These are phyloP conservation scores for Colletotrichum neosansevieriae DNA, from an alignment of 2,329 filamentous ascomycete genomes.

Conservation along the genomic window DNA sequence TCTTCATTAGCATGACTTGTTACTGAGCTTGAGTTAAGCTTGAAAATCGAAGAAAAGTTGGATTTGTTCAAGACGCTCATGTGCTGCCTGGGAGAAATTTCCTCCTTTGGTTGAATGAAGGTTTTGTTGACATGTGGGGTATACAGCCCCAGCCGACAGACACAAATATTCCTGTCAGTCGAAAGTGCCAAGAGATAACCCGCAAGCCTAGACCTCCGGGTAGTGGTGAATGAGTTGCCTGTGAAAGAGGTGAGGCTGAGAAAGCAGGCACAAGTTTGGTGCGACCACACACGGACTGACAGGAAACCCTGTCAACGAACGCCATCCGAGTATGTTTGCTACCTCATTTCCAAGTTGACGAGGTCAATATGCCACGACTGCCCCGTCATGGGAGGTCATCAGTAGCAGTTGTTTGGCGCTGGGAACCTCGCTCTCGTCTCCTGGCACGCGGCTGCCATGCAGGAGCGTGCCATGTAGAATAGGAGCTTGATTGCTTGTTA, in stretches of 20 bases:
- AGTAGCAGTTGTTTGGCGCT: background rate
- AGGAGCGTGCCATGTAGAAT: background rate
- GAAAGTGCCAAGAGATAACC: conserved; percentile 12
- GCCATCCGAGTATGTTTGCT: conserved; percentile 3
- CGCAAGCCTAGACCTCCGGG: background rate
- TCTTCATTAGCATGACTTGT: background rate
- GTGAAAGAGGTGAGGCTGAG: conserved; percentile 17
- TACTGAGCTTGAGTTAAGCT: background rate
- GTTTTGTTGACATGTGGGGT: conserved; percentile 15
- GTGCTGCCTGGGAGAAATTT: background rate
- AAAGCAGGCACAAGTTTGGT: background rate
- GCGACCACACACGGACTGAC: background rate
- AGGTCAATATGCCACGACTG: background rate
- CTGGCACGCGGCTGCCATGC: conserved; percentile 19
- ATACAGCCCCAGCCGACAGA: conserved; percentile 25
- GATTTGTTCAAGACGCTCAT: background rate
- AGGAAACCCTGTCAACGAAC: conserved; percentile 5
- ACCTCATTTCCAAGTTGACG: conserved; percentile 7
- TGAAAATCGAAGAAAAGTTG: background rate
- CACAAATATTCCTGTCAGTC: conserved; percentile 11
- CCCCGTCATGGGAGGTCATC: conserved; percentile 3
- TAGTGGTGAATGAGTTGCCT: background rate
- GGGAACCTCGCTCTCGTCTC: conserved; percentile 9
- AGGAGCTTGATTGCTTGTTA: conserved; percentile 6
- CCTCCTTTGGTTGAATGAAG: background rate